A percentile compares a stretch with the other conserved stretches of the same genome.
phyloP scores from a whole-genome alignment of 2,329 filamentous ascomycete species.

The Fusarium nodosum region DNA sequence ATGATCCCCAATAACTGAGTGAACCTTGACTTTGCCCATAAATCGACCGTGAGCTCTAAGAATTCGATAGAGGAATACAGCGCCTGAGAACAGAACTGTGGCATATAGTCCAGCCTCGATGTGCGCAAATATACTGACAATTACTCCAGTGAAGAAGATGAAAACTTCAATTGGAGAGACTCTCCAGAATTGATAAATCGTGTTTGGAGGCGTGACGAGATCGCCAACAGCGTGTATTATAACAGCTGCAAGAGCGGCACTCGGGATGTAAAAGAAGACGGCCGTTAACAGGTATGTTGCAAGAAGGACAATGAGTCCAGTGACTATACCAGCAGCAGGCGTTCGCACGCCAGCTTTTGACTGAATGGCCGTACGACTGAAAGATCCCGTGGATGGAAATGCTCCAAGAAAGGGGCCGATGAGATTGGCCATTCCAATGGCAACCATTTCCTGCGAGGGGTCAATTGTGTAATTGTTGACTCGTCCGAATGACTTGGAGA shows the following conservation, averaged over 20 bases:
- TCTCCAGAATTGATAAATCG: constrained; percentile 94
- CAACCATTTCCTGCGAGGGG: constrained; percentile 95
- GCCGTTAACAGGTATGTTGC: constrained; percentile 90
- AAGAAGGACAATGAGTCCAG: constrained; percentile 84
- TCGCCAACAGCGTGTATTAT: constrained; percentile 97
- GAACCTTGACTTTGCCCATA: constrained; percentile 75
- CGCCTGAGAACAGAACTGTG: constrained; percentile 82
- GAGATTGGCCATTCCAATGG: constrained; percentile 91
- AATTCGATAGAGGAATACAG: constrained; percentile 84
- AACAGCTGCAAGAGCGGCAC: constrained; percentile 82
- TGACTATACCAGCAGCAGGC: constrained; percentile 90
- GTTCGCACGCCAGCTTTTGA: constrained; percentile 96
- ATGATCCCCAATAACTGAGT: constrained; percentile 85
- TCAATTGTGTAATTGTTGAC: constrained; percentile 97
- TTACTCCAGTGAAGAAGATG: constrained; percentile 93
- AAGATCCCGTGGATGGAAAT: constrained; percentile 94
- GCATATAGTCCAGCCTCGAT: constrained; percentile 96
- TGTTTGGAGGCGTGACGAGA: constrained; percentile 90
- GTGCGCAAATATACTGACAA: constrained; percentile 87
- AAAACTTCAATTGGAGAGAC: constrained; percentile 90
- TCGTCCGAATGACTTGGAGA: constrained; percentile 95
- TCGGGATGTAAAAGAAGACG: constrained; percentile 95
- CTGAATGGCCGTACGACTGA: constrained; percentile 96
- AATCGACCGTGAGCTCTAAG: constrained; percentile 87
- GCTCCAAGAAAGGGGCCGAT: constrained; percentile 92